Evolutionary conservation across 306 rosid genomes (phyloP).

Genomic region (Cicer arietinum): DNA sequence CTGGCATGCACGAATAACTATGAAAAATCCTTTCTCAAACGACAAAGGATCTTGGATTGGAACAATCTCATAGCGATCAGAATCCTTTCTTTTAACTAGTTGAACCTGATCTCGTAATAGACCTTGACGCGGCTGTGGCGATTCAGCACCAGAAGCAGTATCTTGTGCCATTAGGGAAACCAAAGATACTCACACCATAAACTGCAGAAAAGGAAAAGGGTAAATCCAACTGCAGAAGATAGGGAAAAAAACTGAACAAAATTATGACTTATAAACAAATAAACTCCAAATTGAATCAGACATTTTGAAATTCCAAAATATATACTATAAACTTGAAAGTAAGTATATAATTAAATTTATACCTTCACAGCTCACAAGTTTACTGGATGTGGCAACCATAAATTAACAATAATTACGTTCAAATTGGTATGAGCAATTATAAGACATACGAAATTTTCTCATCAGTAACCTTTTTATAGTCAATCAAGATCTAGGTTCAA

Average conservation of each 20-base stretch:
- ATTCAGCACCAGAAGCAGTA: slow-evolving; percentile 62
- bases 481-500: slow-evolving; percentile 1
- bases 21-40: slow-evolving; percentile 97
- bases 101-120: slow-evolving; percentile 90
- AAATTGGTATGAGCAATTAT: too few species aligned
- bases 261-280: slow-evolving; percentile 14
- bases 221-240: slow-evolving; percentile 24
- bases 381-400: neutral
- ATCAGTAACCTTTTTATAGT: neutral
- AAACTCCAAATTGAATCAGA: slow-evolving; percentile 21
- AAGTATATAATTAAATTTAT: neutral
- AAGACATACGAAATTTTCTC: too few species aligned
- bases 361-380: neutral
- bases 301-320: slow-evolving; percentile 35
- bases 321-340: slow-evolving; percentile 12
- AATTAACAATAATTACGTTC: neutral
- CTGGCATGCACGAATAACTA: slow-evolving; percentile 93
- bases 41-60: slow-evolving; percentile 79
- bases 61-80: slow-evolving; percentile 79
- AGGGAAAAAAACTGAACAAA: slow-evolving; percentile 9
- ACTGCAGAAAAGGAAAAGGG: slow-evolving; percentile 43
- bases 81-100: slow-evolving; percentile 73
- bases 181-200: slow-evolving; percentile 36
- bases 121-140: slow-evolving; percentile 74
- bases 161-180: slow-evolving; percentile 69